Conservation (phyloP, 2,329 filamentous ascomycete genomes). For the Nigrograna mackinnonii region DNA sequence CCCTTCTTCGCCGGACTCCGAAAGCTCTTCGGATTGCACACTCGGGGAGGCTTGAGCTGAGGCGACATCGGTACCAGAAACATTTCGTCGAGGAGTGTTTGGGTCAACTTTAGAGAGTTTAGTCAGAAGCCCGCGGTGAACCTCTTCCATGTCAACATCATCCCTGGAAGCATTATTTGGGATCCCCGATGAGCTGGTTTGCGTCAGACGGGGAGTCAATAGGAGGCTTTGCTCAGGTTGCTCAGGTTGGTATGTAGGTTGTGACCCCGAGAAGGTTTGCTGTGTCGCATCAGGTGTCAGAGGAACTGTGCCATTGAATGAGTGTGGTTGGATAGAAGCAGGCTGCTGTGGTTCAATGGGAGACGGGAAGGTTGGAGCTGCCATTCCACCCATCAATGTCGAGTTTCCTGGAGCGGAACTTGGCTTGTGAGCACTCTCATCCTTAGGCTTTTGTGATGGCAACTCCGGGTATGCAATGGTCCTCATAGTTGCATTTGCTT, state of each 20-base stretch:
- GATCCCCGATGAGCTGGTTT: slow-evolving; percentile 24
- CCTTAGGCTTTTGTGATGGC: slow-evolving; percentile 8
- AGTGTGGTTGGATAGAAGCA: slow-evolving; percentile 12
- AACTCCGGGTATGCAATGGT: slow-evolving; percentile 12
- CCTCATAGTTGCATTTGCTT: slow-evolving; percentile 4
- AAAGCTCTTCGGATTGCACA: slow-evolving; percentile 16
- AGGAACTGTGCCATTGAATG: slow-evolving; percentile 15
- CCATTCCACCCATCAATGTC: too few relatives aligned
- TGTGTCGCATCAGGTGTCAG: slow-evolving; percentile 34
- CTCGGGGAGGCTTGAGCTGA: slow-evolving; percentile 12
- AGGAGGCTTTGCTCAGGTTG: slow-evolving; percentile 28
- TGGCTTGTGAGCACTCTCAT: slow-evolving; percentile 9
- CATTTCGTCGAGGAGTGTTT: slow-evolving; percentile 16
- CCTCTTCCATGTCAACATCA: slow-evolving; percentile 11
- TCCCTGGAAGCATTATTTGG: slow-evolving; percentile 21
- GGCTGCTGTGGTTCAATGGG: too few relatives aligned
- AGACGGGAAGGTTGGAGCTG: too few relatives aligned
- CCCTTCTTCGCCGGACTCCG: slow-evolving; percentile 10
- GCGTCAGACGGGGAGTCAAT: slow-evolving; percentile 43
- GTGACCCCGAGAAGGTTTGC: slow-evolving; percentile 22
- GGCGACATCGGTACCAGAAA: slow-evolving; percentile 7
- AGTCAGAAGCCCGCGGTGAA: slow-evolving; percentile 1
- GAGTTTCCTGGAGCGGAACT: slow-evolving; percentile 18
- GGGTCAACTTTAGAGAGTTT: slow-evolving; percentile 6
- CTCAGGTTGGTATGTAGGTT: slow-evolving; percentile 9